Evolutionary conservation across 2,329 filamentous ascomycete genomes (phyloP).

Genomic region (Fusarium metavorans): DNA sequence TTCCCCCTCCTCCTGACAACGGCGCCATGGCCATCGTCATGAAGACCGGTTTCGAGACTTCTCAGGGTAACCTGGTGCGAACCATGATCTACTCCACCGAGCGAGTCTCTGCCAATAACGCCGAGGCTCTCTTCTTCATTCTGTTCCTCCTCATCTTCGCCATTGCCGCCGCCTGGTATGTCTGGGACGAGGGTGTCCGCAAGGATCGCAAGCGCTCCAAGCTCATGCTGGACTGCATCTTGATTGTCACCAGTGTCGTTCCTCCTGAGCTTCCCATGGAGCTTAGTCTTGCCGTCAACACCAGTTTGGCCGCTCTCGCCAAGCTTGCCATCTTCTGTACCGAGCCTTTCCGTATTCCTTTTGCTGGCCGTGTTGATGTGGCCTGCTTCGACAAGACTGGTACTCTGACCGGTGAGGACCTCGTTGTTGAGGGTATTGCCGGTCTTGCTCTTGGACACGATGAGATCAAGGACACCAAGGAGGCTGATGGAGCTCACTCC

Average conservation of each 20-base stretch:
- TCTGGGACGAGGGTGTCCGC: conserved; percentile 95
- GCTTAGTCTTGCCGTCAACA: conserved; percentile 96
- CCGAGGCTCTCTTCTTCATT: conserved; percentile 96
- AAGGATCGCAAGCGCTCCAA: conserved; percentile 98
- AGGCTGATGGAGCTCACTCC: conserved; percentile 85
- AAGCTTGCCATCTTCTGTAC: conserved; percentile 99
- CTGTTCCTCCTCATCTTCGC: conserved; percentile 96
- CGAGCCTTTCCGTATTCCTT: conserved; percentile 98
- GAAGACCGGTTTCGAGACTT: conserved; percentile 99
- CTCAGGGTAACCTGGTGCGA: conserved; percentile 94
- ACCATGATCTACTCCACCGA: conserved; percentile 99
- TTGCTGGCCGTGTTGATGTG: conserved; percentile 92
- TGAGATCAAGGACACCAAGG: conserved; percentile 73
- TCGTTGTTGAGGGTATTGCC: conserved; percentile 97
- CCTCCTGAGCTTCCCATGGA: conserved; percentile 99
- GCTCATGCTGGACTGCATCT: conserved; percentile 93
- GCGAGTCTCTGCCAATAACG: conserved; percentile 97
- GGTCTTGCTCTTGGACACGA: conserved; percentile 81
- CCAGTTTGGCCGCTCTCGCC: conserved; percentile 91
- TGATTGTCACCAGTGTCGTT: conserved; percentile 97
- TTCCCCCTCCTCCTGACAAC: conserved; percentile 88
- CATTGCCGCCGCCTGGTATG: conserved; percentile 97
- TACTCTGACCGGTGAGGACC: conserved; percentile 93
- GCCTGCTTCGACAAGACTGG: conserved; percentile 99
- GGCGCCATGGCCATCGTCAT: conserved; percentile 94